These are phyloP conservation scores for Nematodospora valgi DNA, from an alignment of 805 yeast genomes.

Conservation along the genomic window DNA sequence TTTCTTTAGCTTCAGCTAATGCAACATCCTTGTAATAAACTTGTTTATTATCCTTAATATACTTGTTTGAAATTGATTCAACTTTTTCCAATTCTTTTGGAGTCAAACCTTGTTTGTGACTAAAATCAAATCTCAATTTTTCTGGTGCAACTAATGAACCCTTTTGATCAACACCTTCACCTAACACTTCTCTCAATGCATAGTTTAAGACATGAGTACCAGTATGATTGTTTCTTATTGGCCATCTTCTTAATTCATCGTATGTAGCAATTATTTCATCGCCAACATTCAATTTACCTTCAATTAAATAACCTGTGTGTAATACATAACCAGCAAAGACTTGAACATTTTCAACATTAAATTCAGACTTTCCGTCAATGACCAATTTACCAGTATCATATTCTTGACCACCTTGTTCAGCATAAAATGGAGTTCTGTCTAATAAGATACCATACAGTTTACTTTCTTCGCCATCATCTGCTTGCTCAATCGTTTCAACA, in stretches of 20 bases:
- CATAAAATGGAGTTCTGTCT: constrained; percentile 92
- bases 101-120: constrained; percentile 82
- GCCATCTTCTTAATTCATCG: constrained; percentile 93
- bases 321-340: constrained; percentile 90
- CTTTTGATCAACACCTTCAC: constrained; percentile 87
- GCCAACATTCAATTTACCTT: constrained; percentile 68
- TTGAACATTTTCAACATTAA: constrained; percentile 89
- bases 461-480: constrained; percentile 16
- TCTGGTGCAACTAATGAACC: constrained; percentile 97
- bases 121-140: constrained; percentile 92
- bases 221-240: constrained; percentile 95
- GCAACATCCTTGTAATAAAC: constrained; percentile 86
- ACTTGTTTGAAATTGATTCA: constrained; percentile 69
- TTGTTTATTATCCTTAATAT: constrained; percentile 63
- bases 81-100: constrained; percentile 68
- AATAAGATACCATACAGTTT: constrained; percentile 74
- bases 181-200: constrained; percentile 82
- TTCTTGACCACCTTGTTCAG: constrained; percentile 99
- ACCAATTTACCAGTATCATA: constrained; percentile 91
- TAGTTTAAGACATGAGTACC: constrained; percentile 94
- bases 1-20: constrained; percentile 66
- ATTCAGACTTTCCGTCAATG: constrained; percentile 83
- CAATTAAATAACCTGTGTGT: constrained; percentile 83
- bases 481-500: constrained; percentile 41
- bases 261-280: constrained; percentile 79